Evolutionary conservation across 495 filamentous ascomycete genomes (phyloP).

Genomic region (Achaetomiella virescens): DNA sequence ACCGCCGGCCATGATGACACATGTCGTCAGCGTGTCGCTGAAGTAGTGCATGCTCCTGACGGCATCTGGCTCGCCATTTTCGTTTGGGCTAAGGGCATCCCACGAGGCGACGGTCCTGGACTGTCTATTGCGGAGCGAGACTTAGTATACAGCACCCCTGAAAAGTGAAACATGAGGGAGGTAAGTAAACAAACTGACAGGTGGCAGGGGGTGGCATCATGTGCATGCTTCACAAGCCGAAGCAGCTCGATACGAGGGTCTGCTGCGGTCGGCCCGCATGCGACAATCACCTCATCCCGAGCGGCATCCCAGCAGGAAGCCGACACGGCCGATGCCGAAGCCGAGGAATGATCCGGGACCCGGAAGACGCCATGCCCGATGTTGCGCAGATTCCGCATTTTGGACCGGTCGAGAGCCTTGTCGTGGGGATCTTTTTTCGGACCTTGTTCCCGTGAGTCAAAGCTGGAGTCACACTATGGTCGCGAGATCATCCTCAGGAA

Average conservation of each 20-base stretch:
- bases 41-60: slow-evolving; percentile 78
- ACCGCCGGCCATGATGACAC: slow-evolving; percentile 80
- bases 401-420: slow-evolving; percentile 4
- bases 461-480: not conserved
- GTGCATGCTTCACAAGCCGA: slow-evolving; percentile 40
- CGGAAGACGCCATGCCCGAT: slow-evolving; percentile 57
- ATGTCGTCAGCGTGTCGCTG: slow-evolving; percentile 66
- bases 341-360: slow-evolving; percentile 32
- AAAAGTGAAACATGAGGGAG: slow-evolving; percentile 6
- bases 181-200: slow-evolving; percentile 34
- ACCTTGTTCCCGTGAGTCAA: not conserved
- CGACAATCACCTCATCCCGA: slow-evolving; percentile 63
- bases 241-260: slow-evolving; percentile 61
- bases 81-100: slow-evolving; percentile 71
- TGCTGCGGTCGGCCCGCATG: slow-evolving; percentile 62
- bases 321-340: slow-evolving; percentile 43
- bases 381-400: slow-evolving; percentile 76
- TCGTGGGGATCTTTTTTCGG: too few relatives aligned
- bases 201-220: slow-evolving; percentile 30
- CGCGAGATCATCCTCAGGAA: slow-evolving; percentile 2
- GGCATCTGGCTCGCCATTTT: slow-evolving; percentile 61
- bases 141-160: not conserved
- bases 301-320: slow-evolving; percentile 72
- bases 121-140: slow-evolving; percentile 17
- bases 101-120: slow-evolving; percentile 63